Percentiles rank a stretch among this genome's conserved stretches.
phyloP scores from a whole-genome alignment of 345 rosid genomes.

The Lepidium aucheri region DNA sequence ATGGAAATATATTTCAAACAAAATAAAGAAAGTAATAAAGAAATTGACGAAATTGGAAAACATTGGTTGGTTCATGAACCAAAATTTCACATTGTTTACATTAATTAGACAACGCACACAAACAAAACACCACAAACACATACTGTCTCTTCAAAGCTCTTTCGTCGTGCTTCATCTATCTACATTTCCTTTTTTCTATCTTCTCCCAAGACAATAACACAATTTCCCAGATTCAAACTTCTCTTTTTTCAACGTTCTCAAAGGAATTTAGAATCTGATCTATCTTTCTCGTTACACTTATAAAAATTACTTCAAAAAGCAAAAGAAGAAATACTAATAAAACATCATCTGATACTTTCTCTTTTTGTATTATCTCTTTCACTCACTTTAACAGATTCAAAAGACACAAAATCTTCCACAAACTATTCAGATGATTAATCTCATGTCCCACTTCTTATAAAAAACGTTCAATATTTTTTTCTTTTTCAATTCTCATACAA shows the following conservation, averaged over 20 bases:
- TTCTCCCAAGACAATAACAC: conserved; percentile 22
- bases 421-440: conserved; percentile 15
- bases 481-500: background rate
- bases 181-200: background rate
- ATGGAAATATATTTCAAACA: background rate
- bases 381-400: conserved; percentile 20
- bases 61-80: conserved; percentile 16
- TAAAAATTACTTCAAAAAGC: background rate
- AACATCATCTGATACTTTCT: conserved; percentile 9
- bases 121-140: conserved; percentile 1
- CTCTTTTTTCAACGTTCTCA: conserved; percentile 16
- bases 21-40: background rate
- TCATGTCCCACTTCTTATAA: conserved; percentile 12
- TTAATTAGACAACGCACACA: conserved; percentile 11
- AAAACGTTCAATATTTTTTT: background rate
- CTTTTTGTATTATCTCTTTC: conserved; percentile 22
- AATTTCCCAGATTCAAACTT: conserved; percentile 26
- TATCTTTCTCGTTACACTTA: background rate
- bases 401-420: conserved; percentile 9
- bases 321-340: background rate
- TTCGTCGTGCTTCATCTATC: background rate
- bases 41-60: background rate
- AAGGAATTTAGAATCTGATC: conserved; percentile 1
- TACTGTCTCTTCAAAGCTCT: background rate
- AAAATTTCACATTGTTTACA: background rate